Percentiles rank a stretch among this genome's conserved stretches.
Evolutionary conservation across 2,329 filamentous ascomycete species (phyloP).

Genomic region (Ophiostoma perfectum): DNA sequence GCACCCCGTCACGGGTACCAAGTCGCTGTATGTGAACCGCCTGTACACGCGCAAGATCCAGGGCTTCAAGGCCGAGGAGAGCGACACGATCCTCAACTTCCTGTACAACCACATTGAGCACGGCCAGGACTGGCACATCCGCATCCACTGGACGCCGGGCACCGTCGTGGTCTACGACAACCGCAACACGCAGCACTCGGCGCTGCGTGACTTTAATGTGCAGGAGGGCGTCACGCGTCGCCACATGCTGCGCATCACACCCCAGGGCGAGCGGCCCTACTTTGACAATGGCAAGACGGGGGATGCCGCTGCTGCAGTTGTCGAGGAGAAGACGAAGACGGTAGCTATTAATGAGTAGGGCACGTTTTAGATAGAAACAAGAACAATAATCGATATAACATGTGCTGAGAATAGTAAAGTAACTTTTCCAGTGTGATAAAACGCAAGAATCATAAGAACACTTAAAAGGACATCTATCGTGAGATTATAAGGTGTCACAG

Average conservation of each 20-base stretch:
- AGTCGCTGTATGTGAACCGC: slow-evolving; percentile 41
- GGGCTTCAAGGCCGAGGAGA: slow-evolving; percentile 61
- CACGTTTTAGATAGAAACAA: not conserved
- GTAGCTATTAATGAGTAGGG: not conserved
- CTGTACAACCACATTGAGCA: slow-evolving; percentile 43
- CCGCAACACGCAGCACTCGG: slow-evolving; percentile 29
- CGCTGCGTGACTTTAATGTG: slow-evolving; percentile 26
- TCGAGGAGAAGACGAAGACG: not conserved
- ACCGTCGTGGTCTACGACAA: slow-evolving; percentile 41
- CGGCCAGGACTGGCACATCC: slow-evolving; percentile 43
- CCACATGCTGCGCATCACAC: slow-evolving; percentile 32
- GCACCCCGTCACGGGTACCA: slow-evolving; percentile 42
- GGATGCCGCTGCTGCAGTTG: no score
- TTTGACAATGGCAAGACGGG: slow-evolving; percentile 11
- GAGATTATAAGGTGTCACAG: no score
- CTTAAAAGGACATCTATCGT: no score
- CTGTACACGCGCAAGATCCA: slow-evolving; percentile 66
- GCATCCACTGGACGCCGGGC: slow-evolving; percentile 44
- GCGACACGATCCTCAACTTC: slow-evolving; percentile 37
- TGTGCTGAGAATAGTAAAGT: no score
- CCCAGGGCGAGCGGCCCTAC: slow-evolving; percentile 33
- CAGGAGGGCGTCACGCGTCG: slow-evolving; percentile 24
- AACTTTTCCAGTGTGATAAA: no score
- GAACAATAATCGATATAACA: not conserved
- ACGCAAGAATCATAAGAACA: no score